Evolutionary conservation across 371 early-diverging fungal species (phyloP).

Genomic region (Thermomucor indicae-seudaticae): DNA sequence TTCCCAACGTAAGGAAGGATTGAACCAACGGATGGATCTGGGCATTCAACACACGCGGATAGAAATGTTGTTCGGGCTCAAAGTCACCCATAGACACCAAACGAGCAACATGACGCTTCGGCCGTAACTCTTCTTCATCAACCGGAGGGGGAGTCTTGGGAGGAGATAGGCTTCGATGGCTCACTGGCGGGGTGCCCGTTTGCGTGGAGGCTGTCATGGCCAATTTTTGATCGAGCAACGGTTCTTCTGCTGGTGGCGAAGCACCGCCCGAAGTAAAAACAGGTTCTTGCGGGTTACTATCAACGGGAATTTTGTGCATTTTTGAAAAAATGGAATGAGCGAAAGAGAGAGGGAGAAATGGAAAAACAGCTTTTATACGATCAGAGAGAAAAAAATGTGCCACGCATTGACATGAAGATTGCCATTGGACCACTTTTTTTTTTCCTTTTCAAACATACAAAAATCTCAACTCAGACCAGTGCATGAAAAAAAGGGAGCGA

Average conservation of each 20-base stretch:
- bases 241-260: background rate
- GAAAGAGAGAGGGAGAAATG: background rate
- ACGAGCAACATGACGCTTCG: conserved; percentile 5
- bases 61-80: conserved; percentile 86
- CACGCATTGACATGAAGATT: background rate
- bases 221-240: background rate
- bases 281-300: background rate
- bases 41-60: conserved; percentile 90
- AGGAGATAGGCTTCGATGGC: conserved; percentile 17
- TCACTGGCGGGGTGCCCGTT: conserved; percentile 9
- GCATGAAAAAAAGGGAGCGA: too few species aligned
- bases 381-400: too few species aligned
- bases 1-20: conserved; percentile 84
- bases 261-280: background rate
- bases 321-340: background rate
- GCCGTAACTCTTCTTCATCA: conserved; percentile 6
- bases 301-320: background rate
- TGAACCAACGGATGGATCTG: conserved; percentile 87
- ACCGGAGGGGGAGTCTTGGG: conserved; percentile 34
- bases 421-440: background rate
- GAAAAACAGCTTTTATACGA: too few species aligned
- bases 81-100: conserved; percentile 70
- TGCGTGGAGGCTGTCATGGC: conserved; percentile 7
- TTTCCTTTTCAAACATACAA: too few species aligned
- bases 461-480: too few species aligned